A percentile compares a stretch with the other conserved stretches of the same genome.
Conservation (phyloP, 73 alveolate genomes). For the Effrenium voratum region DNA sequence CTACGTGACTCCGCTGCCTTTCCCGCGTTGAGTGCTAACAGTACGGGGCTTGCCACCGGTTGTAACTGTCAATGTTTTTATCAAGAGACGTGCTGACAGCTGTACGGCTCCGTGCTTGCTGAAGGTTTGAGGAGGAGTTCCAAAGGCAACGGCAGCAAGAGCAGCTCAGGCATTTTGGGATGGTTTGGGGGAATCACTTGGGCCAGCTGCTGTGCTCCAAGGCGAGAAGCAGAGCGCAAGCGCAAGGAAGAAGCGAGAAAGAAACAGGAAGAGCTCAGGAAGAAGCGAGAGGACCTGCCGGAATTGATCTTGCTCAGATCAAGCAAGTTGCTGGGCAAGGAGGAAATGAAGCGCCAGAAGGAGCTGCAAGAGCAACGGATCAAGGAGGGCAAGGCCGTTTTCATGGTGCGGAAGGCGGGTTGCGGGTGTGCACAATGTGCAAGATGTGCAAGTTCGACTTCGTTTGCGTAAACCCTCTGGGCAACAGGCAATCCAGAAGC, state of each 20-base stretch:
- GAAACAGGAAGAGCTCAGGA: slow-evolving; percentile 65
- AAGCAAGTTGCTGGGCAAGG: neutral
- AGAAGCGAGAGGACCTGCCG: slow-evolving; percentile 70
- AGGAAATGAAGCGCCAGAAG: slow-evolving; percentile 56
- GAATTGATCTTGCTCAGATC: too few relatives aligned
- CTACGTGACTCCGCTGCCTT: too few relatives aligned
- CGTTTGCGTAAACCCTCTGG: neutral
- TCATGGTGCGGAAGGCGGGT: slow-evolving; percentile 59
- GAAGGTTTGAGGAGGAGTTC: slow-evolving; percentile 60
- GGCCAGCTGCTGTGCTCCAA: neutral
- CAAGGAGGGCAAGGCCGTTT: slow-evolving; percentile 83
- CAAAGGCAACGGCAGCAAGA: slow-evolving; percentile 50
- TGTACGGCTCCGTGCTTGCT: too few relatives aligned
- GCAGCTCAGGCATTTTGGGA: neutral
- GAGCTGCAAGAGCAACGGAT: slow-evolving; percentile 83
- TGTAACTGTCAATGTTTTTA: too few relatives aligned
- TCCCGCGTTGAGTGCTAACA: too few relatives aligned
- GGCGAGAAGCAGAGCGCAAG: slow-evolving; percentile 77
- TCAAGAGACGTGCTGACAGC: too few relatives aligned
- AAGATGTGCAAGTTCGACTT: neutral
- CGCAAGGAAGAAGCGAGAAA: slow-evolving; percentile 58
- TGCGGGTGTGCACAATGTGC: neutral
- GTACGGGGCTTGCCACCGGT: too few relatives aligned
- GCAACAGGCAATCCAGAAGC: slow-evolving; percentile 46
- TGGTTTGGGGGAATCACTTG: neutral